Conservation (phyloP, 2,329 filamentous ascomycete genomes). For the Aspergillus pseudoviridinutans region DNA sequence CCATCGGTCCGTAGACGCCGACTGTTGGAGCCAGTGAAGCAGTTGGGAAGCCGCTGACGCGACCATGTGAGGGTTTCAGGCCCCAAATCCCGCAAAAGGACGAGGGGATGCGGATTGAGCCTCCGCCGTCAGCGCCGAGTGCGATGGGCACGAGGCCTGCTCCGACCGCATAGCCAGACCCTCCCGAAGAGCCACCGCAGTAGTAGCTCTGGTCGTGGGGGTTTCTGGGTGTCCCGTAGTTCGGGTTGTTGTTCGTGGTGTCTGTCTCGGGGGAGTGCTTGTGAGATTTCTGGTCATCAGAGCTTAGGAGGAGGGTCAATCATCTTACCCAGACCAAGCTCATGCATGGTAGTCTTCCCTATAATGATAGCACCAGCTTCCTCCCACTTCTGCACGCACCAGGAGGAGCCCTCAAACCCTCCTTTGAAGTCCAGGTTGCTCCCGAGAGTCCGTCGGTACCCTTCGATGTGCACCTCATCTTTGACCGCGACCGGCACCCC, state of each 20-base stretch:
- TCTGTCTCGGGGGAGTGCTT: conserved; percentile 41
- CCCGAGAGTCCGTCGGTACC: conserved; percentile 65
- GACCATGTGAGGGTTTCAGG: conserved; percentile 72
- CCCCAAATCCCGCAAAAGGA: conserved; percentile 78
- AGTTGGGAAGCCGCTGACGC: conserved; percentile 59
- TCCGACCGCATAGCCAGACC: conserved; percentile 66
- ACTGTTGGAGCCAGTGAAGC: conserved; percentile 58
- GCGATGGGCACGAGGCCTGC: conserved; percentile 68
- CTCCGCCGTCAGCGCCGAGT: conserved; percentile 71
- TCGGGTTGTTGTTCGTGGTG: conserved; percentile 77
- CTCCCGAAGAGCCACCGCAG: conserved; percentile 75
- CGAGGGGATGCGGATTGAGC: conserved; percentile 69
- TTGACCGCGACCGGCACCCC: conserved; percentile 82
- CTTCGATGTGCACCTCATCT: conserved; percentile 70
- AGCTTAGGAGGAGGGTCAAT: not conserved
- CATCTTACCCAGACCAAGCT: conserved; percentile 62
- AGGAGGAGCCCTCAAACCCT: conserved; percentile 55
- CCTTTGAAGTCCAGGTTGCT: conserved; percentile 57
- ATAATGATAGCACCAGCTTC: conserved; percentile 71
- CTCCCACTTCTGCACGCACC: conserved; percentile 67
- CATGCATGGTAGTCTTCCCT: conserved; percentile 77
- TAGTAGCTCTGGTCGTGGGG: conserved; percentile 75
- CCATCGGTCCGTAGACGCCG: conserved; percentile 70
- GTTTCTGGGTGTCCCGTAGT: conserved; percentile 70
- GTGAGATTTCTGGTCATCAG: conserved; percentile 1